A percentile compares a stretch with the other conserved stretches of the same genome.
Evolutionary conservation across 116 monocot species (phyloP).

Genomic region (Papilionanthe hybrid): DNA sequence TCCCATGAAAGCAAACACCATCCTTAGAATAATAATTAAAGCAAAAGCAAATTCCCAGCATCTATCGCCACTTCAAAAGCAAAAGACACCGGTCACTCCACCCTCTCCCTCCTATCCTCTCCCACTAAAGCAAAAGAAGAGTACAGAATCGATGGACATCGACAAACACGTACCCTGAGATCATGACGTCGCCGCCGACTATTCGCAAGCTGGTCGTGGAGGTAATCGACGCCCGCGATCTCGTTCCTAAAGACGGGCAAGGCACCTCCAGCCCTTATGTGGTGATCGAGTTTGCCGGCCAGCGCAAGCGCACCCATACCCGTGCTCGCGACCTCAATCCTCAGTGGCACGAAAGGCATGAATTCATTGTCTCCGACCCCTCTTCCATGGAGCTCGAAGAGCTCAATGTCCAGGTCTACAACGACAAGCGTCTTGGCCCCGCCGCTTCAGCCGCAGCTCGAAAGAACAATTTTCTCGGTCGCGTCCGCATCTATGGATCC

Average conservation of each 20-base stretch:
- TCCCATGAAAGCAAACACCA: slow-evolving; percentile 2
- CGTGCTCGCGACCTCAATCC: slow-evolving; percentile 63
- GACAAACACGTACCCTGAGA: slow-evolving; percentile 1
- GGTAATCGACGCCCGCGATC: slow-evolving; percentile 87
- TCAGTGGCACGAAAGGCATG: slow-evolving; percentile 73
- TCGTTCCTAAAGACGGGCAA: slow-evolving; percentile 86
- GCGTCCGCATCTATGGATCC: slow-evolving; percentile 69
- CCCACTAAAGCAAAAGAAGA: background rate
- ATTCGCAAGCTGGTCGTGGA: slow-evolving; percentile 70
- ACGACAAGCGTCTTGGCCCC: slow-evolving; percentile 45
- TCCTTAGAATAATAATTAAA: background rate
- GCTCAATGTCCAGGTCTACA: slow-evolving; percentile 76
- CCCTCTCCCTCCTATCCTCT: background rate
- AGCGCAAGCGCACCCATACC: slow-evolving; percentile 81
- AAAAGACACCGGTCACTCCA: background rate
- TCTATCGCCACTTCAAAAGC: background rate
- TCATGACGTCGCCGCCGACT: slow-evolving; percentile 8
- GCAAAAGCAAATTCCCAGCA: slow-evolving; percentile 12
- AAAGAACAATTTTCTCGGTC: slow-evolving; percentile 86
- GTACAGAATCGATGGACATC: background rate
- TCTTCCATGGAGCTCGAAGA: slow-evolving; percentile 61
- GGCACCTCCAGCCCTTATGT: slow-evolving; percentile 85
- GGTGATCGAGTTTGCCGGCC: slow-evolving; percentile 80
- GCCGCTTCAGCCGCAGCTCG: slow-evolving; percentile 15
- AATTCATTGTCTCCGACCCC: slow-evolving; percentile 70